Base-by-base conservation (phyloP, 2,329 filamentous ascomycete genomes). In the Daldinia eschscholtzii region DNA sequence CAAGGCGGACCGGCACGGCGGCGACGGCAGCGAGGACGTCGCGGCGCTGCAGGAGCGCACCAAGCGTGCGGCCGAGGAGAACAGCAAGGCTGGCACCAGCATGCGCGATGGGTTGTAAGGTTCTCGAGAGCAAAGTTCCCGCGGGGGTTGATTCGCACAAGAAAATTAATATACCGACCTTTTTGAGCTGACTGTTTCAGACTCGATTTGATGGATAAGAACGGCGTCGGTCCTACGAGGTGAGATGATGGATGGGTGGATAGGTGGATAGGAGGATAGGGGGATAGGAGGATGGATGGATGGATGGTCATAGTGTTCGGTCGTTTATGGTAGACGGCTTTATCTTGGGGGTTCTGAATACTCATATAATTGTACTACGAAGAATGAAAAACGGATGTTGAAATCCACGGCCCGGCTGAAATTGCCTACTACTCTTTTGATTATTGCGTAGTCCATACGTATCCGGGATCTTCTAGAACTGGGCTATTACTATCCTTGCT, bases 1-100 rank as follows among this genome's bases (percentile, higher is more conserved):
- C 80, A 90, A 88, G 83, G 91, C 89, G 44, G 92, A 91, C 78
- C 87, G 87, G 0, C 65, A 70, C 66, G 67, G 80, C 33, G 74
- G 80, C 46, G 73, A 78, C 52, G 41, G 73, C n/a, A 80, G 83
- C 65, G 80, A 84, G 57, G 79, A 85, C 70, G 80, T 87, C 44
- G 68, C 81, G 70, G 75, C 80, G 59, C 76, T 91, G 79, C 86
- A 90, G 81, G 82, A 91, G 77, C 83, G 85, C 78, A 91, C 89
- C 30, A 88, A 88, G 81, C 75, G 79, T 68, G 73, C 82, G 56
- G 83, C 86, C 60, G 81, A 87, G 77, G 82, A 87, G 78, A 83
- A 76, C 56, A 68, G 70, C 67, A 85, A 84, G 80, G 76, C 79
- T 9, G 83, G 83, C 46, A 87, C 84, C n/a, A 86, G 84, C 74